These are phyloP conservation scores for Trypanosoma theileri DNA, from an alignment of 208 protist species.

Conservation along the genomic window DNA sequence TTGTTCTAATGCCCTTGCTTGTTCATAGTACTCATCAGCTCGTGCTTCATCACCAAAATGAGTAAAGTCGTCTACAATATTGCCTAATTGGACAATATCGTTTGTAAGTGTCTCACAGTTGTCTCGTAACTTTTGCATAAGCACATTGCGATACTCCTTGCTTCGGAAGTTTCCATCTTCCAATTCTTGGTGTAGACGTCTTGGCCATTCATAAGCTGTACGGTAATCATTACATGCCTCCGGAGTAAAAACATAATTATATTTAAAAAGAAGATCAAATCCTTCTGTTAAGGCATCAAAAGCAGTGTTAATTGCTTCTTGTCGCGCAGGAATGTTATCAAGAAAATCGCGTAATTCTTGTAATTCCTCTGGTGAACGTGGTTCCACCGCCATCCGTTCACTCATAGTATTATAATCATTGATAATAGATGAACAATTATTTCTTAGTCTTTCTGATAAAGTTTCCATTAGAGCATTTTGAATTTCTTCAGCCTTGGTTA, in stretches of 20 bases:
- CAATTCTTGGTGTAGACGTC: constrained; percentile 85
- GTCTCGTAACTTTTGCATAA: constrained; percentile 89
- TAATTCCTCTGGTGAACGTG: constrained; percentile 89
- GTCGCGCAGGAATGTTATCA: constrained; percentile 66
- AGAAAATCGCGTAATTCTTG: constrained; percentile 80
- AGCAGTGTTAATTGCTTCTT: constrained; percentile 66
- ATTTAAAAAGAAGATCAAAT: constrained; percentile 84
- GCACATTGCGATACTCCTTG: constrained; percentile 90
- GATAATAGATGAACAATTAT: constrained; percentile 64
- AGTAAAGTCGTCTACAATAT: constrained; percentile 83
- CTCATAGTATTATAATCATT: constrained; percentile 75
- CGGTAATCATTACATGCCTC: constrained; percentile 86
- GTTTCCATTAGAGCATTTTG: constrained; percentile 70
- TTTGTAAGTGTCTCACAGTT: constrained; percentile 83
- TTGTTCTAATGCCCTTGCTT: constrained; percentile 67
- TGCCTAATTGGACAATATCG: constrained; percentile 79
- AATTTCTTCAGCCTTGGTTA: constrained; percentile 51
- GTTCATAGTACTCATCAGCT: constrained; percentile 89
- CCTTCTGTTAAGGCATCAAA: constrained; percentile 77
- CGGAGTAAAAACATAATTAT: constrained; percentile 69
- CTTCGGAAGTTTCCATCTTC: constrained; percentile 90
- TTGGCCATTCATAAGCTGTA: constrained; percentile 89
- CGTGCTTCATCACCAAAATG: constrained; percentile 83
- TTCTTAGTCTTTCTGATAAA: constrained; percentile 54
- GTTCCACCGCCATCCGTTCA: constrained; percentile 67